Base-by-base conservation (phyloP, 2,329 filamentous ascomycete species). In the Talaromyces sp. region DNA sequence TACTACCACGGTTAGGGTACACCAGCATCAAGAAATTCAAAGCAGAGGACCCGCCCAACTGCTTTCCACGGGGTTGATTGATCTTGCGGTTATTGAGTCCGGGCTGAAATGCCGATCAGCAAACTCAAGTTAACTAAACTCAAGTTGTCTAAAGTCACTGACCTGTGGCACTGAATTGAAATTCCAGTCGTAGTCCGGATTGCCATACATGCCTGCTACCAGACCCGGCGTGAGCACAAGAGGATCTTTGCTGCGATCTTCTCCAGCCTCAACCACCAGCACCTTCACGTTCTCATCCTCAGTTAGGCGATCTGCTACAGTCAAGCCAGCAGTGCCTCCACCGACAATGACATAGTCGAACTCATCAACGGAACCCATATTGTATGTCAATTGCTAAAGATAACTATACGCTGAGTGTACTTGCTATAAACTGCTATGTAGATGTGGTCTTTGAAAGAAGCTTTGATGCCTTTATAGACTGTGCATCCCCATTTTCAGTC, bases 321-420 rank as follows among this genome's bases (percentile, higher is more conserved):
- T 78, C 14, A 86, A 74, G 3, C 84, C 84, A 3, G 82, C 82
- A 1, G 82, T 85, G 9, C 84, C 84, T 37, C 84, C 84, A 24
- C 84, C 84, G 27, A 85, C 72, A 62, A 86, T 70, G 45, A 85
- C 63, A 61, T 69, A 71, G 63, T 74, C 73, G 57, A 70, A 57
- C n/a, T 62, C 41, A n/a, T 61, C 31, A 41, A 57, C 54, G 33
- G 54, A 57, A 37, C 31, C 54, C 54, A 57, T 57, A 16, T 24
- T 57, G 54, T n/a, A 33, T 31, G 27, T 52, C 27, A n/a, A 52
- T 52, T 31, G 7, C 49, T 6, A 52, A 33, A n/a, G 24, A 33
- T 52, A n/a, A 52, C 14, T 47, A 50, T 50, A 31, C 24, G 27
- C 22, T 31, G 22, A 50, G 24, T 31, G 9, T 52, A 33, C 27